These are phyloP conservation scores for Paspalum notatum DNA, from an alignment of 176 grass and related monocot genomes.

Conservation along the genomic window DNA sequence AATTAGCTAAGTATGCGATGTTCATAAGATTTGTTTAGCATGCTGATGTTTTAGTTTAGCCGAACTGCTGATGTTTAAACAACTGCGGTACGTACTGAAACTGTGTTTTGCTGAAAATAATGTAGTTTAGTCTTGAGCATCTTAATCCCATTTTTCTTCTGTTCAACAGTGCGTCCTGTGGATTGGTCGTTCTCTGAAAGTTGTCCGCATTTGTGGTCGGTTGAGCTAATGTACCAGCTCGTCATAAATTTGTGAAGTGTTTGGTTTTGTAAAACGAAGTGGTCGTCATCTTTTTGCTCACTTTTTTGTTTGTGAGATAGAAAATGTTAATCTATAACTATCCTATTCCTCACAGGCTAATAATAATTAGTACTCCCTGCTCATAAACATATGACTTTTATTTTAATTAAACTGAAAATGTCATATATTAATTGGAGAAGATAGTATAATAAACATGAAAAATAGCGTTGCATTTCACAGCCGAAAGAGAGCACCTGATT, in stretches of 20 bases:
- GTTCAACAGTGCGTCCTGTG: neutral
- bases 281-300: too few species aligned
- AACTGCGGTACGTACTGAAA: neutral
- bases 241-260: neutral
- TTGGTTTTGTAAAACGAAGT: too few species aligned
- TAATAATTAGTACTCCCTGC: too few species aligned
- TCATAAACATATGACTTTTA: too few species aligned
- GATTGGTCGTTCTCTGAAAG: neutral
- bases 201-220: neutral
- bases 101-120: slow-evolving; percentile 16
- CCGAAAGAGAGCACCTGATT: too few species aligned
- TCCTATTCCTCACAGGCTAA: too few species aligned
- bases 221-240: neutral
- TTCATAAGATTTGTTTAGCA: slow-evolving; percentile 40
- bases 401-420: too few species aligned
- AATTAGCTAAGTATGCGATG: slow-evolving; percentile 32
- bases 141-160: neutral
- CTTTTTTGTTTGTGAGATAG: too few species aligned
- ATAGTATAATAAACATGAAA: too few species aligned
- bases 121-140: neutral
- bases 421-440: too few species aligned
- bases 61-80: slow-evolving; percentile 20
- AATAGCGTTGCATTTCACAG: too few species aligned
- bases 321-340: too few species aligned
- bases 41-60: slow-evolving; percentile 45